phyloP scores from a whole-genome alignment of 495 filamentous ascomycete genomes.

The Immersiella caudata region DNA sequence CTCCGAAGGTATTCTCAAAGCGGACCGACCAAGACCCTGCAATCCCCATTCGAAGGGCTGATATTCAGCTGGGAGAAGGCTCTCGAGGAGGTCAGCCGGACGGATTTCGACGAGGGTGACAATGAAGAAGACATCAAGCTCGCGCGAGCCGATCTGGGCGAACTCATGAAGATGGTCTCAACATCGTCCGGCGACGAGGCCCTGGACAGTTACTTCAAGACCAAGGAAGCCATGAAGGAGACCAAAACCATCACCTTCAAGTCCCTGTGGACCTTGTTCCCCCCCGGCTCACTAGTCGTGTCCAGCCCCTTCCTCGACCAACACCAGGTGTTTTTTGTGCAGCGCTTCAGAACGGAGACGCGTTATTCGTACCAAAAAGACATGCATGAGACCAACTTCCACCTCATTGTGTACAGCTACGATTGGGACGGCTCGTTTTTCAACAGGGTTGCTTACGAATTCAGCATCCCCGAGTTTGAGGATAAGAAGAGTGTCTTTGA shows the following conservation, averaged over 20 bases:
- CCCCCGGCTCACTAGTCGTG: conserved; percentile 4
- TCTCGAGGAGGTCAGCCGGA: background rate
- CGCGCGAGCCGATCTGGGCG: conserved; percentile 7
- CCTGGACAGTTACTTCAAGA: conserved; percentile 16
- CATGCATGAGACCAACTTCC: conserved; percentile 6
- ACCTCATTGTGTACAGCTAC: conserved; percentile 17
- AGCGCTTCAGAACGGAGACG: conserved; percentile 1
- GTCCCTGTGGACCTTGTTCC: conserved; percentile 19
- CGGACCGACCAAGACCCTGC: background rate
- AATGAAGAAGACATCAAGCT: conserved; percentile 8
- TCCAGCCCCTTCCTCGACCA: conserved; percentile 7
- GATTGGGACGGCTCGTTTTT: conserved; percentile 19
- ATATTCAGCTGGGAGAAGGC: conserved; percentile 10
- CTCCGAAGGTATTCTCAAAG: conserved; percentile 4
- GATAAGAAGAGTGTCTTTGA: conserved; percentile 21
- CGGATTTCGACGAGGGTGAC: conserved; percentile 9
- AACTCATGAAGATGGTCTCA: conserved; percentile 14
- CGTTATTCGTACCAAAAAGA: conserved; percentile 7
- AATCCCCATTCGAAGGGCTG: conserved; percentile 14
- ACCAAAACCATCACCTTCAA: conserved; percentile 18
- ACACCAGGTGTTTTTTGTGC: conserved; percentile 14
- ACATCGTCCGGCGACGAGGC: conserved; percentile 18
- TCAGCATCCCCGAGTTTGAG: conserved; percentile 11
- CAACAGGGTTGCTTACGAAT: conserved; percentile 10
- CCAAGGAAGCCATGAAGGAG: background rate